Base-by-base conservation (phyloP, 495 filamentous ascomycete species). In the Oidiodendron maius region DNA sequence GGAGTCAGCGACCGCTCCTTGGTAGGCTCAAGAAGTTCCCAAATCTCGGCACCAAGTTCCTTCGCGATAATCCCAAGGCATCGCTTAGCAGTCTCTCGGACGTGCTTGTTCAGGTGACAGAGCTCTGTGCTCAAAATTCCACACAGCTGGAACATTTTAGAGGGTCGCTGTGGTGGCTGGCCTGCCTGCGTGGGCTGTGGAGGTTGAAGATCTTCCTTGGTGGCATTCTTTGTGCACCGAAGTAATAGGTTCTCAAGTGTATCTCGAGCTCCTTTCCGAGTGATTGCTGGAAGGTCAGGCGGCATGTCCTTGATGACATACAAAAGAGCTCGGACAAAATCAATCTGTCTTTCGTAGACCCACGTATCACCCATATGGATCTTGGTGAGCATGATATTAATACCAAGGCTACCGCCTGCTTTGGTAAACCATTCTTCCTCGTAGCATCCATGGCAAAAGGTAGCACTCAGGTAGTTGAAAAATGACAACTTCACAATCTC, bases 261-360 rank as follows among this genome's bases (percentile, higher is more conserved):
- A 3, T 82, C 77, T 62, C 90, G 85, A 2, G 94, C 89, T 42
- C 82, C 82, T 18, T 80, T 68, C 3, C 94, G 76, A 2, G 91
- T 96, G 55, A 82, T 85, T 20, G 91, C 88, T 9, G 94, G 89
- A 0, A 97, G 74, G 61, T 97, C 94, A 28, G 83, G 69, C 2
- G 94, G 91, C 71, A 95, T 93, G 64, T 99, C 94, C 63, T 99
- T 97, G 66, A 97, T 86, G 55, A 96, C 90, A 70, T 94, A 96
- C 68, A 95, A 81, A 41, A 99, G 70, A 11, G 89, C 87, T 24
- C 86, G 79, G 32, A 87, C 81, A 55, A 96, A 89, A 25, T 96
- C 89, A 41, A 83, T 72, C 53, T 95, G 89, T 53, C 83, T 82
- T 4, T 81, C 76, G 39, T 80, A 74, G 18, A 97, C 69, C 90